Evolutionary conservation across 768 basidiomycete species (phyloP).

Genomic region (Suillus fuscotomentosus): DNA sequence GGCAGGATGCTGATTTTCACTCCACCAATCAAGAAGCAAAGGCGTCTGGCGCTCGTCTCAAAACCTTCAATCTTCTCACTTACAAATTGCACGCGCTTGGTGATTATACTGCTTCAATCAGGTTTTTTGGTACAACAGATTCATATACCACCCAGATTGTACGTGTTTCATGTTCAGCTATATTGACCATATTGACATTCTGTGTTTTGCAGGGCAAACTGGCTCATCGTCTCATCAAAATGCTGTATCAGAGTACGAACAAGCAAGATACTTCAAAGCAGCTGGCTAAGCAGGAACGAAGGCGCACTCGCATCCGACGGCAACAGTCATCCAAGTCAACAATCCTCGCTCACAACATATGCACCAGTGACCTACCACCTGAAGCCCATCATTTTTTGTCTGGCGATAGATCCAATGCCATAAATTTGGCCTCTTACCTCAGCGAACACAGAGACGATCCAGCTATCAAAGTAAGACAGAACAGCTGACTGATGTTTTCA

Average conservation of each 20-base stretch:
- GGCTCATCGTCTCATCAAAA: slow-evolving; percentile 31
- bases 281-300: too few species aligned
- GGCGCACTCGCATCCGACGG: too few species aligned
- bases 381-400: slow-evolving; percentile 9
- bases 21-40: background rate
- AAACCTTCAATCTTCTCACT: slow-evolving; percentile 30
- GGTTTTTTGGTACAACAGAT: slow-evolving; percentile 33
- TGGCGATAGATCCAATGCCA: background rate
- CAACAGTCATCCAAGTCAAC: background rate
- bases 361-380: background rate
- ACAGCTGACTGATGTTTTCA: background rate
- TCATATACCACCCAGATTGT: slow-evolving; percentile 34
- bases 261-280: too few species aligned
- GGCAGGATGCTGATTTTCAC: background rate
- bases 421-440: slow-evolving; percentile 7
- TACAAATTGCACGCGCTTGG: slow-evolving; percentile 37
- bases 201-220: slow-evolving; percentile 30
- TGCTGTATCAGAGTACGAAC: background rate
- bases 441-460: slow-evolving; percentile 1
- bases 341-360: background rate
- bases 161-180: slow-evolving; percentile 3
- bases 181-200: background rate
- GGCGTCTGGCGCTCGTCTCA: background rate
- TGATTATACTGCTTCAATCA: slow-evolving; percentile 29
- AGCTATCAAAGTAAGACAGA: slow-evolving; percentile 14